Evolutionary conservation across 2,329 filamentous ascomycete species (phyloP), one percentile per base, ranked within the genome.

Genomic region (Phaeosphaeria sp.): DNA sequence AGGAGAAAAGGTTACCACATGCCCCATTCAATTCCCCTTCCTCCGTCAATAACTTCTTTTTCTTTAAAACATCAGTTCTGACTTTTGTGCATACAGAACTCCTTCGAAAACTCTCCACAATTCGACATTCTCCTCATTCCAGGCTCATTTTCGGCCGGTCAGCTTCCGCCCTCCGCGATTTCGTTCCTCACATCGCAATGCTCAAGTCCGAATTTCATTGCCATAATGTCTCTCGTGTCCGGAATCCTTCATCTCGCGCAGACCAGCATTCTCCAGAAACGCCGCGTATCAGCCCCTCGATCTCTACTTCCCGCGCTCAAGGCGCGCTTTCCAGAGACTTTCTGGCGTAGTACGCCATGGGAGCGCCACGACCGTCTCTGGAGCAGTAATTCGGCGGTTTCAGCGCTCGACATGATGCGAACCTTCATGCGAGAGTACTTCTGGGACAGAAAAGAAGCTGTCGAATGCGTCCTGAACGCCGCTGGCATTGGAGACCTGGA

Each of bases 1-100:
- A 64, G 69, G 72, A 76, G 71, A 65, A 75, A 75, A 76, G 72
- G 73, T 75, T 66, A 73, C 71, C 63, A 69, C 62, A 60, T 56
- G 43, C 68, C 71, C 69, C 60, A 36, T n/a, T 53, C 39, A 40
- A 45, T 51, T 45, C 59, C 60, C 47, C 46, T 43, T 42, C 40
- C 52, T 53, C 36, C 53, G 27, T 53, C 39, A 6, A 39, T 15
- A 33, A 33, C 15, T 39, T 15, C 11, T 21, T 25, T 5, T 9
- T 40, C 3, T n/a, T 22, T 43, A 36, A 30, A 39, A 40, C 30
- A 40, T 21, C 27, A 15, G 6, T n/a, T 39, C 36, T 39, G 36
- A 39, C 36, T 39, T 17, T n/a, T 17, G 3, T 7, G 13, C 6
- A 7, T 9, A 2, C 51, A 77, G 74, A 75, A 76, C 45, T 76